Evolutionary conservation across 2,329 filamentous ascomycete species (phyloP), one percentile per base, ranked within the genome.

Genomic region (Penicillium sp.): DNA sequence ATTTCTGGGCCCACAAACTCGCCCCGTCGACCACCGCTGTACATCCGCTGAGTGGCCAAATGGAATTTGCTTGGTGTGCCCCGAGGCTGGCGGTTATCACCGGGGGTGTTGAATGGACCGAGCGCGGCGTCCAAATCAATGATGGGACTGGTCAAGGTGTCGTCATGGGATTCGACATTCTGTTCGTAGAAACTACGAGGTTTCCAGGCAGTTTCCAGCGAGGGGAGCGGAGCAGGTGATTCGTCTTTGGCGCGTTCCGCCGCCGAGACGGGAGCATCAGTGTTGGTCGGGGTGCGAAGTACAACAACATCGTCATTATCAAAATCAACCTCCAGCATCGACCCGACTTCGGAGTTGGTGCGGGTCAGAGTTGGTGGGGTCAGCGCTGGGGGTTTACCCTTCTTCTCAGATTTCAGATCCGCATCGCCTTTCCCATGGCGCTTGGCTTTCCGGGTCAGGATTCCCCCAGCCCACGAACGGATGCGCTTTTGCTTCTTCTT

Each of bases 101-200:
- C 43, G 6, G 73, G 71, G 0, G 90, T 95, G 60, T 94, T 93
- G 68, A 95, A 95, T 0, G 91, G 90, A 1, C 90, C 90, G 1
- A 97, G 77, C 26, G 91, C 93, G 13, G 90, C 91, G 70, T 98
- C 93, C 37, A 98, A 74, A 66, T 98, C 93, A 54, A 98, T 94
- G 67, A 96, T 85, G 6, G 87, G 84, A 61, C 83, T 60, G 37
- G 51, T 88, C 45, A 84, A 78, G 3, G 80, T 67, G 50, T 94
- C 88, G 40, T 84, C 81, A 7, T 81, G 76, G 2, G 62, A 7
- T 18, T 32, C 26, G 26, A 45, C 52, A 35, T 45, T 63, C 50
- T 73, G 70, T 39, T 73, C 70, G 40, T 73, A 73, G 45, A 73
- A 73, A 44, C 69, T 72, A 44, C 64, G 62, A 24, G 70, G 70